Base-by-base conservation (phyloP, 257 asterid species). In the Lithospermum erythrorhizon region DNA sequence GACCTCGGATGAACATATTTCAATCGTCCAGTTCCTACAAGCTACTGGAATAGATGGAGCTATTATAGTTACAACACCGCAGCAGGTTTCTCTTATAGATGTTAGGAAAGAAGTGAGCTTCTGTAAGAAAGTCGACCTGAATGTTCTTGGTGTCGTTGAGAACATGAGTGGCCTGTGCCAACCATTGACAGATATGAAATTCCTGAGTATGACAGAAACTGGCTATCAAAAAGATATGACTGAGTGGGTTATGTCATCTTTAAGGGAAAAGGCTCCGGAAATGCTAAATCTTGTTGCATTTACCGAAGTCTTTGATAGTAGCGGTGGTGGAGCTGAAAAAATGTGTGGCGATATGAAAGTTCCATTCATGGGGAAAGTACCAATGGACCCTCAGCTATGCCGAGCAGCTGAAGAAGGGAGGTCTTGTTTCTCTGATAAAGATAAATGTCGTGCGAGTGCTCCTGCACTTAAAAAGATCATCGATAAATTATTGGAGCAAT, bases 401-500 rank as follows among this genome's bases (percentile, higher is more conserved):
- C 82, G 76, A 72, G 98, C 95, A 0, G 90, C 95, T 6, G 98
- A 88, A 74, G 95, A 86, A 77, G 97, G 97, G 55, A 74, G 85
- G 55, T 86, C 98, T 20, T 88, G 96, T 78, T 88, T 88, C 69
- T 72, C 70, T 17, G 90, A 84, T 73, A 24, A 41, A 4, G 18
- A 23, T 25, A 82, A 78, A 47, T 88, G 93, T 66, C 56, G 15
- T 7, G 72, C 58, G 1, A 85, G 93, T 62, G 94, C 94, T 24
- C 74, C 32, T 3, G 32, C 32, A 3, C 32, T 27, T 27, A 27
- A 27, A 27, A 2, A 5, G 32, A 27, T 27, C 32, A 27, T 27
- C 32, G 4, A 3, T 27, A 27, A 27, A 3, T 27, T 27, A 27
- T 27, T 27, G 5, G 32, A 27, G 32, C 32, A 6, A 3, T 27